phyloP scores from a whole-genome alignment of 768 basidiomycete species.

The Rhizopogon vulgaris region DNA sequence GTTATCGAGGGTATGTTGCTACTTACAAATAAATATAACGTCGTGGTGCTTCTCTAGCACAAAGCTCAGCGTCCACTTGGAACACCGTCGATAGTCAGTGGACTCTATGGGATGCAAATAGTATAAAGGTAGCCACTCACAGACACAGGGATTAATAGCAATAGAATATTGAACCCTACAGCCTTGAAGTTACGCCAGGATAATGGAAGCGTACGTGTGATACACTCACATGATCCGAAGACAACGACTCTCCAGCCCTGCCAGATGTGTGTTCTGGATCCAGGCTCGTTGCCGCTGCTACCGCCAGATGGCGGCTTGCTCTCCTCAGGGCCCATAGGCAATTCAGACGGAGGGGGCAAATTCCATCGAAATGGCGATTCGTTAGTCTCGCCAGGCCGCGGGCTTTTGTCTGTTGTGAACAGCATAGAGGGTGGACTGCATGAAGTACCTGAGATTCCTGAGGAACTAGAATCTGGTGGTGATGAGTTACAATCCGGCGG shows the following conservation, averaged over 20 bases:
- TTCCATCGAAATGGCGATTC: conserved; percentile 29
- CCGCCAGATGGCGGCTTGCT: neutral
- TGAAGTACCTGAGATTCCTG: conserved; percentile 19
- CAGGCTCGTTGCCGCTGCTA: conserved; percentile 2
- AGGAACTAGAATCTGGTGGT: conserved; percentile 18
- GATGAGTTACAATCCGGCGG: neutral
- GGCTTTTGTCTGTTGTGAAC: conserved; percentile 12
- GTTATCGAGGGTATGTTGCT: neutral
- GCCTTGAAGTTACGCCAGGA: neutral
- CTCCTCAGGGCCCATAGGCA: conserved; percentile 10
- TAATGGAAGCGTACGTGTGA: neutral
- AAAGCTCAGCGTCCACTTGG: conserved; percentile 52
- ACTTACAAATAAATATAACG: conserved; percentile 58
- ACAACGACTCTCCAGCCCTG: conserved; percentile 51
- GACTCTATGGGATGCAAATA: neutral
- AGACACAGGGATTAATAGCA: conserved; percentile 62
- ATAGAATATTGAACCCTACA: conserved; percentile 64
- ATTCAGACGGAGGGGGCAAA: conserved; percentile 15
- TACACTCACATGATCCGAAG: conserved; percentile 49
- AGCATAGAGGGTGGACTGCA: conserved; percentile 17
- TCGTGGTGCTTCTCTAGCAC: conserved; percentile 42
- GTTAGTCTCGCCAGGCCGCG: conserved; percentile 14
- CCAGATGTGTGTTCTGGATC: conserved; percentile 19
- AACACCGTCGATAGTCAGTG: neutral
- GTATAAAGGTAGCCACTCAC: conserved; percentile 36